Base-by-base conservation (phyloP, 257 asterid species). In the Solanum boliviense region DNA sequence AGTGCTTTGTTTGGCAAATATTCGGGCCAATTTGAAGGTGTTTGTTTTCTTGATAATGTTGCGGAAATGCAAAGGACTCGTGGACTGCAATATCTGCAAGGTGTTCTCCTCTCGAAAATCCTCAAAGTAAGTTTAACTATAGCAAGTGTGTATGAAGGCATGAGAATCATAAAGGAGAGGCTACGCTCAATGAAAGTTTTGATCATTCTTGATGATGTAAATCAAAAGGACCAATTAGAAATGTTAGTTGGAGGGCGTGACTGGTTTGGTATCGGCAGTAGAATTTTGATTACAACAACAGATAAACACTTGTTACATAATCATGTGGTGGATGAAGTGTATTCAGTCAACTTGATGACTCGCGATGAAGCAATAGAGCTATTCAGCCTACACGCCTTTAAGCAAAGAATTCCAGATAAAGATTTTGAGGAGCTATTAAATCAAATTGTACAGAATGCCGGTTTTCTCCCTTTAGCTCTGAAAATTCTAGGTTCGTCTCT, bases 181-280 rank as follows among this genome's bases (percentile, higher is more conserved):
- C 38, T 82, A 27, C 13, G 82, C 13, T 39, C 38, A 7, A 81
- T 58, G 60, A 79, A 41, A 18, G 89, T 87, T 75, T 62, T 87
- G 29, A 25, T 87, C 13, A 68, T 87, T 81, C 87, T 87, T 65
- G 89, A 87, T 82, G 89, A 87, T 79, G 89, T 87, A 46, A 62
- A 81, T 48, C 68, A 87, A 10, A 34, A 36, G 15, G 67, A 81
- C 6, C 89, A 87, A 65, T 65, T 87, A 67, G 56, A 87, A 12
- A 58, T 21, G 56, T 81, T 87, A 81, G 87, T 74, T 35, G 83
- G 87, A 68, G 20, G 58, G 46, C 52, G 3, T 11, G 27, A 62
- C 15, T 87, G 89, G 89, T 87, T 87, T 81, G 89, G 89, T 87
- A 34, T 15, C 13, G 89, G 89, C 6, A 87, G 89, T 67, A 62